Evolutionary conservation across 495 filamentous ascomycete species (phyloP).

Genomic region (Xylaria curta): DNA sequence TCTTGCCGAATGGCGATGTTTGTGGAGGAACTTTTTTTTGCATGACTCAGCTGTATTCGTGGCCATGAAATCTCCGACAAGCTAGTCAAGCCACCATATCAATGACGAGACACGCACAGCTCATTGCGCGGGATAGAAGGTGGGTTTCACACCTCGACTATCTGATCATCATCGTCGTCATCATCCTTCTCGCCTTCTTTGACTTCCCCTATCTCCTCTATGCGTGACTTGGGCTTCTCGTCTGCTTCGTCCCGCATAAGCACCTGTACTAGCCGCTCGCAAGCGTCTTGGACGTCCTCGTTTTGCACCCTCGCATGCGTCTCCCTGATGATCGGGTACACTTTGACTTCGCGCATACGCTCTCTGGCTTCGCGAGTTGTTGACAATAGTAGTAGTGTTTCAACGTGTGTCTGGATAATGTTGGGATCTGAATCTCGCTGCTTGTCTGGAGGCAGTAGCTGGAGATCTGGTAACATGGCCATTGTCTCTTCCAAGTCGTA

Average conservation of each 20-base stretch:
- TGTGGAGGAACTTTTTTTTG: background rate
- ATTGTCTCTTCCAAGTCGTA: slow-evolving; percentile 77
- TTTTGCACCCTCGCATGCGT: slow-evolving; percentile 79
- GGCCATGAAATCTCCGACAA: background rate
- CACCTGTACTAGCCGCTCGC: slow-evolving; percentile 89
- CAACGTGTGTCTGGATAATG: slow-evolving; percentile 84
- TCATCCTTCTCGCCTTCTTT: slow-evolving; percentile 60
- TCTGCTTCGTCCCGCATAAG: slow-evolving; percentile 81
- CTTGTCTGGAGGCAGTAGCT: slow-evolving; percentile 88
- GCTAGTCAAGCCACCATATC: background rate
- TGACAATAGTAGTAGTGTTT: slow-evolving; percentile 83
- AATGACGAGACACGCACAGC: slow-evolving; percentile 17
- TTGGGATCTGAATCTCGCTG: slow-evolving; percentile 73
- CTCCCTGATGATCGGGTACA: slow-evolving; percentile 89
- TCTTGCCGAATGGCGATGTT: background rate
- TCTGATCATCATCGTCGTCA: slow-evolving; percentile 39
- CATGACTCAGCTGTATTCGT: background rate
- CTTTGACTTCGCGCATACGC: slow-evolving; percentile 72
- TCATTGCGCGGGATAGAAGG: background rate
- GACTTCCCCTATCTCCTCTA: slow-evolving; percentile 52
- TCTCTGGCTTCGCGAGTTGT: slow-evolving; percentile 79
- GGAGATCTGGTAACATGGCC: slow-evolving; percentile 83
- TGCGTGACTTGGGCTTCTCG: slow-evolving; percentile 46
- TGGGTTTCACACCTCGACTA: slow-evolving; percentile 52
- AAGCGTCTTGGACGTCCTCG: slow-evolving; percentile 82